Evolutionary conservation across 2,329 filamentous ascomycete genomes (phyloP), one percentile per base, ranked within the genome.

Genomic region (Tolypocladium album): DNA sequence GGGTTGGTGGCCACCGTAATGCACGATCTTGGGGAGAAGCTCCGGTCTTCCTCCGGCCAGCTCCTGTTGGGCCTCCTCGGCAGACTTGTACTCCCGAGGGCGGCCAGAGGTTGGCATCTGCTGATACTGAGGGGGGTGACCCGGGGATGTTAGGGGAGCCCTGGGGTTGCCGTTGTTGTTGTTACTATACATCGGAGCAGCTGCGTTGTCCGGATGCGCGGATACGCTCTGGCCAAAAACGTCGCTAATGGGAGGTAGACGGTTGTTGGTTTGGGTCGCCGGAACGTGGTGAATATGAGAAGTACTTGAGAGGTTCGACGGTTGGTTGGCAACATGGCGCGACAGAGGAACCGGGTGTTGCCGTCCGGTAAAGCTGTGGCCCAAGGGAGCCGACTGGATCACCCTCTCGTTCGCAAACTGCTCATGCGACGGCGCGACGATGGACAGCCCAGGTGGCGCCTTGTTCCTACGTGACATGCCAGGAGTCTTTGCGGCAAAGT

Each of bases 341-440:
- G 88, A 90, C 61, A 90, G 76, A 0, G 89, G 88, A 65, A 88
- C 87, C 6, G 88, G 84, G 67, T 92, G 86, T 70, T 95, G 87
- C 62, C 94, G 86, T 62, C 93, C 92, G 9, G 94, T 97, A 71
- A 99, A 99, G 43, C 91, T 95, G 71, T 97, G 93, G 67, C 95
- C 88, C 31, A 99, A 82, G 20, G 94, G 94, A 9, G 94, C 94
- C 4, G 94, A 99, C 75, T 99, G 94, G 62, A 99, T 95, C 42
- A 97, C 92, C 67, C 94, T 84, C 79, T 99, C 94, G 69, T 92
- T 87, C 67, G 92, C 90, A 70, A 97, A 97, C 63, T 92, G 88
- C 67, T 94, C 87, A 65, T 95, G 92, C 7, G 92, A 91, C 1
- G 94, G 94, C 34, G 94, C 89, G n/a, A 95, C 89, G 66, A 99